Conservation (phyloP, 2,329 filamentous ascomycete genomes). For the Coniochaeta prunicola region DNA sequence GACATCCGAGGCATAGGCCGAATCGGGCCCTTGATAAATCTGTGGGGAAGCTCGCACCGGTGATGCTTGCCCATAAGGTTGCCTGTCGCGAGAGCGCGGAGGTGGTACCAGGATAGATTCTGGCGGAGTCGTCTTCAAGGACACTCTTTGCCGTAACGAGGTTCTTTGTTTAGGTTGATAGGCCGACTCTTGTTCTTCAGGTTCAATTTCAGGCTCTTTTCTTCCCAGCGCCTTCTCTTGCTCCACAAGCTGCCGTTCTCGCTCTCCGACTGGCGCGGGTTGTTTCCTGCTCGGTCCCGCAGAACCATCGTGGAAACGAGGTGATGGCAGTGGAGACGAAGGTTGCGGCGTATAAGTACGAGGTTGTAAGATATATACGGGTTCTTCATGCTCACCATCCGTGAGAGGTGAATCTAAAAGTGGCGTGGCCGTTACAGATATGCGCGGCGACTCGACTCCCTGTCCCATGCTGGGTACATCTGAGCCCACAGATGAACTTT, state of each 20-base stretch:
- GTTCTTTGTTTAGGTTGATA: constrained; percentile 28
- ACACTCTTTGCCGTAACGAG: constrained; percentile 47
- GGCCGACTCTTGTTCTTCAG: no score
- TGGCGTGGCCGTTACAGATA: neutral
- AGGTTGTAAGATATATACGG: constrained; percentile 48
- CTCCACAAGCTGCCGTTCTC: constrained; percentile 1
- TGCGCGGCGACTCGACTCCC: neutral
- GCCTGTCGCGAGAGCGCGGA: constrained; percentile 24
- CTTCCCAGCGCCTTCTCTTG: neutral
- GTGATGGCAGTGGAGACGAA: constrained; percentile 39
- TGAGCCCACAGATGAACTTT: neutral
- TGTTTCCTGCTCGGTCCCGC: constrained; percentile 1
- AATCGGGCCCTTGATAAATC: constrained; percentile 32
- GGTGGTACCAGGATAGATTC: constrained; percentile 48
- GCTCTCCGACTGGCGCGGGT: constrained; percentile 7
- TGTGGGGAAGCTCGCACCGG: constrained; percentile 19
- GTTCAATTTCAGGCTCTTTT: constrained; percentile 19
- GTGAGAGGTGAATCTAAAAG: constrained; percentile 3
- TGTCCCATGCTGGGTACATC: neutral
- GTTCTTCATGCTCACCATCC: constrained; percentile 19
- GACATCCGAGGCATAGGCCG: constrained; percentile 40
- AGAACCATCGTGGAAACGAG: constrained; percentile 25
- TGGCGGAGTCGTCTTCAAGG: constrained; percentile 43
- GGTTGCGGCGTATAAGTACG: constrained; percentile 49
- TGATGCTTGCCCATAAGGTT: constrained; percentile 12